phyloP scores from a whole-genome alignment of 2,329 filamentous ascomycete species.

The Neofusicoccum laricinum region DNA sequence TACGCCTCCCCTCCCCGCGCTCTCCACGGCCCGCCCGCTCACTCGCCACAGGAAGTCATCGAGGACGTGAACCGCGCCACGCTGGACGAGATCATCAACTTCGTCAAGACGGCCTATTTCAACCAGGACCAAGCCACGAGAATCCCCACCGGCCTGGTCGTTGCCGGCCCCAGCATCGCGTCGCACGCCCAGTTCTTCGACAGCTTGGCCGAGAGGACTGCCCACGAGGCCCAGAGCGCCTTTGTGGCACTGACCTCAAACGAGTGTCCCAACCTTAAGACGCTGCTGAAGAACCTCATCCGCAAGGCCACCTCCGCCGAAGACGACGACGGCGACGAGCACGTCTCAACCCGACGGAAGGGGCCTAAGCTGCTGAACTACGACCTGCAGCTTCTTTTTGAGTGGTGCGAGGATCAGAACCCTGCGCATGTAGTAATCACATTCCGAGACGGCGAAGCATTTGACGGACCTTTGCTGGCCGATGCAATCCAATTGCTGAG shows the following conservation, averaged over 20 bases:
- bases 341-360: conserved; percentile 36
- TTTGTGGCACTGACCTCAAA: conserved; percentile 67
- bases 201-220: conserved; percentile 28
- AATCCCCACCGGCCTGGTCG: conserved; percentile 68
- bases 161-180: conserved; percentile 75
- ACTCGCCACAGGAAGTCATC: conserved; percentile 32
- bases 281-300: conserved; percentile 69
- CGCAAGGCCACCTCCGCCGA: conserved; percentile 58
- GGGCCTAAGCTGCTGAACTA: conserved; percentile 70
- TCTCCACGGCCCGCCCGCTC: neutral
- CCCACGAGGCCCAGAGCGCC: conserved; percentile 38
- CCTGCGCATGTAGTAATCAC: conserved; percentile 65
- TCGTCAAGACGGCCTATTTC: conserved; percentile 32
- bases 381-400: conserved; percentile 69
- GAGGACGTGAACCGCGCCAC: conserved; percentile 39
- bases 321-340: conserved; percentile 53
- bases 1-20: conserved; percentile 31
- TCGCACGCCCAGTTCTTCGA: conserved; percentile 72
- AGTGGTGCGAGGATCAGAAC: conserved; percentile 54
- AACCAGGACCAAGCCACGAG: conserved; percentile 37
- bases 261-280: conserved; percentile 72
- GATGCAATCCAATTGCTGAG: conserved; percentile 68
- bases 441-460: conserved; percentile 79
- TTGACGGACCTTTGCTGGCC: conserved; percentile 68
- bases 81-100: conserved; percentile 36